Evolutionary conservation across 495 filamentous ascomycete genomes (phyloP).

Genomic region (Entonaema liquescens): DNA sequence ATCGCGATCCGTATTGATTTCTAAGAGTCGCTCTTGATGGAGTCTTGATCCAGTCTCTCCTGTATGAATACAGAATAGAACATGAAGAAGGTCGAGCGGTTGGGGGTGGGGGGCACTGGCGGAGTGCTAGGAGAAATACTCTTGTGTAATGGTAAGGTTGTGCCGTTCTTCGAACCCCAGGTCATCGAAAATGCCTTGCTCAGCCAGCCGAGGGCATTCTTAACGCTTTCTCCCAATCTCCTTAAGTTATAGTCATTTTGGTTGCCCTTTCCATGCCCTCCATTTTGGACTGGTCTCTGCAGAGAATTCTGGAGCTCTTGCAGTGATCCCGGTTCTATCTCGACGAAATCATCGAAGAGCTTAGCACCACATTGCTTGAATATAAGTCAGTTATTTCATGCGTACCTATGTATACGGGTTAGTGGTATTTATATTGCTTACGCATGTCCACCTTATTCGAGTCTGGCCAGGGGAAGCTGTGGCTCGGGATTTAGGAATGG

Average conservation of each 20-base stretch:
- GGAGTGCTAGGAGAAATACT: neutral
- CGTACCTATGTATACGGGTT: too few relatives aligned
- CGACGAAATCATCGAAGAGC: neutral
- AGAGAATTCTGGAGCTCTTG: neutral
- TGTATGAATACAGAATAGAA: neutral
- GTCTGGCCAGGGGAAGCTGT: neutral
- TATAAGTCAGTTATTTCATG: neutral
- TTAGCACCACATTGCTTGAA: neutral
- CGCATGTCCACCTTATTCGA: neutral
- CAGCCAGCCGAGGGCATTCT: neutral
- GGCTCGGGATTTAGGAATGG: neutral
- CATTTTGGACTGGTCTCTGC: neutral
- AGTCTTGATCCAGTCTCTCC: neutral
- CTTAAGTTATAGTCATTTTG: neutral
- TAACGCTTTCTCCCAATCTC: neutral
- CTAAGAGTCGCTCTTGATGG: neutral
- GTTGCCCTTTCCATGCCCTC: neutral
- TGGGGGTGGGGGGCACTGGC: neutral
- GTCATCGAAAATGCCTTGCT: neutral
- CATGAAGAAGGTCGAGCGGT: neutral
- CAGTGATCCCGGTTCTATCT: neutral
- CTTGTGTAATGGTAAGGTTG: neutral
- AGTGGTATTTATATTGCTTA: too few relatives aligned
- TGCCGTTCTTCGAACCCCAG: neutral
- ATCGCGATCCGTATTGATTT: neutral